These are phyloP conservation scores for Komagataella phaffii DNA, from an alignment of 805 yeast species.

Conservation along the genomic window DNA sequence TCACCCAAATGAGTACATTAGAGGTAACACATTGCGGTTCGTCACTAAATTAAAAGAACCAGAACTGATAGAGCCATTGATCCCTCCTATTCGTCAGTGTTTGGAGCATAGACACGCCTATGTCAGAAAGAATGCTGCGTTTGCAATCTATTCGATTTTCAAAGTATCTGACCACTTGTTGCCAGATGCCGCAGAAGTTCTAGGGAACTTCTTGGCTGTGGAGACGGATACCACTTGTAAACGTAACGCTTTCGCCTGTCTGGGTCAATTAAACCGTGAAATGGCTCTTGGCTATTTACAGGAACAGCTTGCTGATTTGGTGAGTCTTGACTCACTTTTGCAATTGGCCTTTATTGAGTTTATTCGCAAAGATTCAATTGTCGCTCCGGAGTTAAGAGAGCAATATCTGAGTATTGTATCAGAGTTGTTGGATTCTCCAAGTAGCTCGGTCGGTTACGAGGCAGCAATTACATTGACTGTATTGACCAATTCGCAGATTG, in stretches of 20 bases:
- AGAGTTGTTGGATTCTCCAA: constrained; percentile 58
- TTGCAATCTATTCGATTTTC: constrained; percentile 76
- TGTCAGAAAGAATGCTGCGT: constrained; percentile 92
- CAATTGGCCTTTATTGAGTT: constrained; percentile 89
- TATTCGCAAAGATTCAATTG: constrained; percentile 67
- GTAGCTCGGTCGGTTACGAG: constrained; percentile 74
- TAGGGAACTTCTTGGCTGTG: constrained; percentile 54
- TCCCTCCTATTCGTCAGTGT: constrained; percentile 84
- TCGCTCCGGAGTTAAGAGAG: constrained; percentile 47
- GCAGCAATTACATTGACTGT: constrained; percentile 73
- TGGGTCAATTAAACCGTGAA: constrained; percentile 72
- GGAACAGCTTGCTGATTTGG: constrained; percentile 46
- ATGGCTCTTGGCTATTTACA: constrained; percentile 76
- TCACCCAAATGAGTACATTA: constrained; percentile 93
- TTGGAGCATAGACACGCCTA: constrained; percentile 95
- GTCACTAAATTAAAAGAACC: constrained; percentile 84
- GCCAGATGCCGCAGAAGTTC: constrained; percentile 91
- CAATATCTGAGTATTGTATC: constrained; percentile 63
- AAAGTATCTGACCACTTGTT: constrained; percentile 74
- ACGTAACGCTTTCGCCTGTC: constrained; percentile 86
- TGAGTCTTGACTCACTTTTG: constrained; percentile 63
- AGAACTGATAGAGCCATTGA: constrained; percentile 88
- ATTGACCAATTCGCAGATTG: constrained; percentile 41
- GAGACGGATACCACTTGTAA: constrained; percentile 92
- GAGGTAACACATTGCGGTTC: constrained; percentile 92